Evolutionary conservation across 192 early-diverging fungal species (phyloP).

Genomic region (Linnemannia exigua): DNA sequence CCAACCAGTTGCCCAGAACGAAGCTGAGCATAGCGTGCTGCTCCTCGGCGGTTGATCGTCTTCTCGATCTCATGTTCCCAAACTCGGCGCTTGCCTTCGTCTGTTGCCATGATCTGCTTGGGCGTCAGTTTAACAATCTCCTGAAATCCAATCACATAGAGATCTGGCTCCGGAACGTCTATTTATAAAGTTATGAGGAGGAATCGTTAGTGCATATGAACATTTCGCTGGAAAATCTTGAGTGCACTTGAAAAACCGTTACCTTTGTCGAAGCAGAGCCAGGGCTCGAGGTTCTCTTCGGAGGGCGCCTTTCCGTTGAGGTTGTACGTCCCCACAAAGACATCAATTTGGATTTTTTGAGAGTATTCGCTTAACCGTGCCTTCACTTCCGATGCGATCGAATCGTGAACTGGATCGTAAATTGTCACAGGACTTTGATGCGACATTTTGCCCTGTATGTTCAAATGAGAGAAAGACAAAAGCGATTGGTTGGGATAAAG

Average conservation of each 20-base stretch:
- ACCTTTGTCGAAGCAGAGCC: constrained; percentile 70
- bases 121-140: constrained; percentile 95
- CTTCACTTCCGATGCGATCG: constrained; percentile 47
- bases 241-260: neutral
- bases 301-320: constrained; percentile 84
- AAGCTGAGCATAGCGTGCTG: constrained; percentile 80
- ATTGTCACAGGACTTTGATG: constrained; percentile 63
- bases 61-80: constrained; percentile 68
- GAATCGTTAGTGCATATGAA: neutral
- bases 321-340: constrained; percentile 93
- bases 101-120: constrained; percentile 63
- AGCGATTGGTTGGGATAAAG: too few relatives aligned
- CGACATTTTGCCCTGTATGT: constrained; percentile 64
- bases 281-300: constrained; percentile 74
- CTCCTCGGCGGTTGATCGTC: constrained; percentile 61
- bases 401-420: constrained; percentile 68
- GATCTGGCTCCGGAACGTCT: constrained; percentile 74
- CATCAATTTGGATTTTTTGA: constrained; percentile 66
- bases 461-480: constrained; percentile 2
- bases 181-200: neutral
- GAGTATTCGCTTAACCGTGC: constrained; percentile 72
- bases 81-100: constrained; percentile 53
- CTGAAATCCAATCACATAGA: constrained; percentile 93
- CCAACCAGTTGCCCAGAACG: constrained; percentile 93
- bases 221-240: too few relatives aligned